Evolutionary conservation across 768 basidiomycete genomes (phyloP).

Genomic region (Amanita rubescens): DNA sequence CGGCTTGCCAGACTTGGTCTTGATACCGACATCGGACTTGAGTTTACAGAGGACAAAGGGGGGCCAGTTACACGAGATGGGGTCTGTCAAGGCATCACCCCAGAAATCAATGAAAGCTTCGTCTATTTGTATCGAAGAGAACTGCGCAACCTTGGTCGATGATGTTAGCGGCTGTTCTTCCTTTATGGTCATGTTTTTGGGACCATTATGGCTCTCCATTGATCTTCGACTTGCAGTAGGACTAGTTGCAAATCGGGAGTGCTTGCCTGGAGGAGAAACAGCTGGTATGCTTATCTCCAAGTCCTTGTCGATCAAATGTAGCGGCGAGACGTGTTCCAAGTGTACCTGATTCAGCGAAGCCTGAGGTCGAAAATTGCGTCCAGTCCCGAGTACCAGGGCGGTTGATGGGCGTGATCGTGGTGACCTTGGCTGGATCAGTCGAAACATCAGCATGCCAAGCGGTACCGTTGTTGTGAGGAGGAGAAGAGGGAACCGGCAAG

Average conservation of each 20-base stretch:
- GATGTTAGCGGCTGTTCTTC: conserved; percentile 10
- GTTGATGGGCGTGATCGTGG: conserved; percentile 20
- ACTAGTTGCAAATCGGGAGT: conserved; percentile 10
- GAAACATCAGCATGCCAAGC: conserved; percentile 22
- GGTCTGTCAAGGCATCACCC: conserved; percentile 67
- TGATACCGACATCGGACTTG: conserved; percentile 30
- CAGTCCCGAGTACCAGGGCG: conserved; percentile 35
- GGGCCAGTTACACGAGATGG: conserved; percentile 59
- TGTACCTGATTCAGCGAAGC: conserved; percentile 43
- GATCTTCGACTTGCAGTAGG: conserved; percentile 21
- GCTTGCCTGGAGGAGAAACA: conserved; percentile 10
- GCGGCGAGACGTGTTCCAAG: conserved; percentile 40
- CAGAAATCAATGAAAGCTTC: conserved; percentile 83
- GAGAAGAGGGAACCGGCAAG: conserved; percentile 10
- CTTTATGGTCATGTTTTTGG: background rate
- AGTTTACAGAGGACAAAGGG: conserved; percentile 66
- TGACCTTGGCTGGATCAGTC: conserved; percentile 20
- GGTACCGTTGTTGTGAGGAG: conserved; percentile 12
- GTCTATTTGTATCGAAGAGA: conserved; percentile 54
- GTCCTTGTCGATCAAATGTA: conserved; percentile 53
- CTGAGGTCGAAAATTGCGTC: conserved; percentile 59
- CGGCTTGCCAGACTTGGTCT: conserved; percentile 27
- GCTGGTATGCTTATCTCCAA: conserved; percentile 45
- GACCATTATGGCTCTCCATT: conserved; percentile 15
- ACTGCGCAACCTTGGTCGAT: conserved; percentile 31